Evolutionary conservation across 805 yeast genomes (phyloP), one percentile per base, ranked within the genome.

Genomic region (Metschnikowia vanudenii): DNA sequence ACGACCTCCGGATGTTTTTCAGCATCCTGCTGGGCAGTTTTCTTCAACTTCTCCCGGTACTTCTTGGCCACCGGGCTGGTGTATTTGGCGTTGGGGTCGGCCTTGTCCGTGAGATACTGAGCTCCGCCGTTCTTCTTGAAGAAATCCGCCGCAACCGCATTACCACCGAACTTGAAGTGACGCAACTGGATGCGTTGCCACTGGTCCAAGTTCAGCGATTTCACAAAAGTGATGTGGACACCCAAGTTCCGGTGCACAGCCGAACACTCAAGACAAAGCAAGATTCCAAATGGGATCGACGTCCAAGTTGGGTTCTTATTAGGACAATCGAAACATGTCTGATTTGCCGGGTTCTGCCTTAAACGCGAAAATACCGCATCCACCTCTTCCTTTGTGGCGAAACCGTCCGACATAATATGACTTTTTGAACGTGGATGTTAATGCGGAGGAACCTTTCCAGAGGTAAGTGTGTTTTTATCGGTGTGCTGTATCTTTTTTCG

Each of bases 241-340:
- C 99, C 99, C 69, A 94, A 69, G 65, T 90, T 90, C 67, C 99
- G 81, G 73, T 94, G 99, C 43, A 86, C 89, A 3, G 98, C 91
- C 44, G 96, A 87, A 67, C 99, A 94, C 65, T 94, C 96, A 50
- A 91, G 76, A 73, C 99, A 94, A 49, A 94, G 71, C 64, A 91
- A 79, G 43, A 91, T 87, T 46, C 97, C 99, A 67, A 88, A 92
- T 12, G 98, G 96, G 45, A 92, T 90, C 12, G 98, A 92, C 3
- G 99, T 88, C 99, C 99, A 94, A 0, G 98, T 89, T 31, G 99
- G 98, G 65, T 91, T 91, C 63, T 87, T 89, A 58, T 91, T 87
- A 43, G 85, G 79, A 68, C 99, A 94, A 64, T 94, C 99, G 69
- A 94, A 92, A 69, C 99, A 94, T 32, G 76, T 80, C 60, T 84